Percentiles rank a stretch among this genome's conserved stretches.
These are phyloP conservation scores for Fibroporia radiculosa DNA, from an alignment of 768 basidiomycete species.

Conservation along the genomic window DNA sequence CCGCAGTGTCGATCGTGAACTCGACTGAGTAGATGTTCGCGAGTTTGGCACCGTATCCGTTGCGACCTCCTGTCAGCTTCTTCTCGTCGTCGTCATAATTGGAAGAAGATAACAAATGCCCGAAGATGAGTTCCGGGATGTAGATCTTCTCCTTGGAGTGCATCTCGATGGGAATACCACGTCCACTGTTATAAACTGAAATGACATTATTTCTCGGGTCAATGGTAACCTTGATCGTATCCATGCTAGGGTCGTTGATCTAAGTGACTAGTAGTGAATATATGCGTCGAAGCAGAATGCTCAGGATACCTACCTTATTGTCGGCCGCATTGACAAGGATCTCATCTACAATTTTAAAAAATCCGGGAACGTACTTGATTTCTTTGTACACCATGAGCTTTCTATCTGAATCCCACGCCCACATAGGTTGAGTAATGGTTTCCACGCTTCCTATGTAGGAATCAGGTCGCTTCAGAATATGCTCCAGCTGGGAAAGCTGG, in stretches of 20 bases:
- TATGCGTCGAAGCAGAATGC: neutral
- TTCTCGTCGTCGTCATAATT: conserved; percentile 99
- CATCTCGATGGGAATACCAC: conserved; percentile 94
- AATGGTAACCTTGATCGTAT: conserved; percentile 81
- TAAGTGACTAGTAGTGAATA: conserved; percentile 22
- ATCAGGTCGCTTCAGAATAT: conserved; percentile 86
- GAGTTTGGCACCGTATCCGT: conserved; percentile 97
- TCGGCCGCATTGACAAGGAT: conserved; percentile 99
- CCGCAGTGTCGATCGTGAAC: conserved; percentile 94
- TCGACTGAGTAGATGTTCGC: conserved; percentile 97
- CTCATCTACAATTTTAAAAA: conserved; percentile 99
- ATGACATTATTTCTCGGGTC: conserved; percentile 80
- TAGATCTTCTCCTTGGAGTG: conserved; percentile 90
- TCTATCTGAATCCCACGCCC: conserved; percentile 82
- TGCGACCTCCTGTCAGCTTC: conserved; percentile 96
- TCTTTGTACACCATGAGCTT: conserved; percentile 82
- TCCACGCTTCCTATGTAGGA: conserved; percentile 97
- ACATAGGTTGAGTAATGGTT: conserved; percentile 78
- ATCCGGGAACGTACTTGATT: conserved; percentile 90
- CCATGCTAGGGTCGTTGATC: conserved; percentile 92
- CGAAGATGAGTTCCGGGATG: conserved; percentile 97
- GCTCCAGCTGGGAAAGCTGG: conserved; percentile 91
- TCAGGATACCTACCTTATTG: conserved; percentile 68
- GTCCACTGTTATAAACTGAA: conserved; percentile 92
- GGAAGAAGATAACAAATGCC: conserved; percentile 86